Percentiles rank a stretch among this genome's conserved stretches.
Conservation (phyloP, 768 basidiomycete genomes). For the Amanita inopinata region DNA sequence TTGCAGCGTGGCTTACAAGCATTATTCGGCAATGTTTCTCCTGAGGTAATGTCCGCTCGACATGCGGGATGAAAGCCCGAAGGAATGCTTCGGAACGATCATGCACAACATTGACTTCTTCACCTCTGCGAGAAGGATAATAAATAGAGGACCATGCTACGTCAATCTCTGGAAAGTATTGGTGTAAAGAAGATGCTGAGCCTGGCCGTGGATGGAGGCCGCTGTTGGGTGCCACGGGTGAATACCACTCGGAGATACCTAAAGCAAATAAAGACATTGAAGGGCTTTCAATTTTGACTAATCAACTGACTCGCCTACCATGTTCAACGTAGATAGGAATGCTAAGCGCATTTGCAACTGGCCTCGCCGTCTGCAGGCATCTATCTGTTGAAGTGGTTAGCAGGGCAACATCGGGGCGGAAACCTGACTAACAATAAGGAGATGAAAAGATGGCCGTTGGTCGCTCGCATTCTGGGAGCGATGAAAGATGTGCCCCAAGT, state of each 20-base stretch:
- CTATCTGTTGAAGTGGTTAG: constrained; percentile 42
- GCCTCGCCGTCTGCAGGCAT: constrained; percentile 74
- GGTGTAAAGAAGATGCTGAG: constrained; percentile 39
- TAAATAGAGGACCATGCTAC: constrained; percentile 53
- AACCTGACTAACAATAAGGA: constrained; percentile 59
- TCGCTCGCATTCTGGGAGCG: constrained; percentile 52
- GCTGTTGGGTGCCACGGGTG: constrained; percentile 53
- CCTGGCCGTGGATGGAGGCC: constrained; percentile 72
- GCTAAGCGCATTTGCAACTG: constrained; percentile 48
- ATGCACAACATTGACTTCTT: constrained; percentile 54
- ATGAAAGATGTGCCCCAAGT: constrained; percentile 52
- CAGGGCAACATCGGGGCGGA: neutral
- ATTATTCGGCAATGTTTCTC: constrained; percentile 42
- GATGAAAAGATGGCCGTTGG: constrained; percentile 81
- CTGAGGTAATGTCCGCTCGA: constrained; percentile 33
- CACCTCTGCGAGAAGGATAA: constrained; percentile 66
- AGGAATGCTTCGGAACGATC: constrained; percentile 46
- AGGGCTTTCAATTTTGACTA: neutral
- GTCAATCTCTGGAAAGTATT: constrained; percentile 54
- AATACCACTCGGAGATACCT: constrained; percentile 78
- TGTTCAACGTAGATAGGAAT: constrained; percentile 75
- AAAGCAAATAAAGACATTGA: too few relatives aligned
- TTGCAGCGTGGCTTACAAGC: constrained; percentile 69
- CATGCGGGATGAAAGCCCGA: constrained; percentile 35
- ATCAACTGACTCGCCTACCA: constrained; percentile 29